Evolutionary conservation across 2,329 filamentous ascomycete genomes (phyloP), one percentile per base, ranked within the genome.

Genomic region (Fusarium phyllophilum): DNA sequence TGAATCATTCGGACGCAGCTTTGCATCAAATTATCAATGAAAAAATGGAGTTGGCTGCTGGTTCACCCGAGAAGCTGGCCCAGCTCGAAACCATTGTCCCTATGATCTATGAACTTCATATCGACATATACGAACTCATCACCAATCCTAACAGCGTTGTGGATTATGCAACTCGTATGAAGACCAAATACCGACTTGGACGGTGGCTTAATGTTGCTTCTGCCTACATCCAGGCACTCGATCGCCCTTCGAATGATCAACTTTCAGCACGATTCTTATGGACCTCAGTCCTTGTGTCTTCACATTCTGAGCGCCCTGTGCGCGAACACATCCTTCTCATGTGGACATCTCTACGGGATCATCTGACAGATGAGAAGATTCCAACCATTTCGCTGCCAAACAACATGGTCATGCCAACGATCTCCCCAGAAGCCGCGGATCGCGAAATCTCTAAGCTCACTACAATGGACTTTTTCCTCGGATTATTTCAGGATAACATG

Each of bases 381-480:
- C 75, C 83, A 7, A 83, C 85, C 1, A 89, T 93, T 18, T 85
- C 87, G 39, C 85, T 98, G 1, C 89, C 92, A 8, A 98, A 99
- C 81, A 98, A 97, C 78, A 89, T 90, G 3, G 89, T 95, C 26
- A 97, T 99, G 91, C 90, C 94, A 0, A 93, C 96, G 71, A 89
- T 99, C 56, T 98, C 96, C 0, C 84, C 90, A 5, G 88, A 89
- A n/a, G 94, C 94, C 1, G 92, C 96, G 13, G 95, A 98, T 72
- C 91, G 94, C 62, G 96, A 99, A 80, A 92, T 98, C 33, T 96
- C 94, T 18, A 95, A 95, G 77, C 87, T 98, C 39, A 97, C 94
- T 20, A 98, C 96, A 1, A 96, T 97, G 89, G 96, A 98, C 79
- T 98, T 98, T 81, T 98, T 99, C 82, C 87, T 95, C 57, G 94